Conservation (phyloP, 2,329 filamentous ascomycete genomes). For the Neonectria punicea region DNA sequence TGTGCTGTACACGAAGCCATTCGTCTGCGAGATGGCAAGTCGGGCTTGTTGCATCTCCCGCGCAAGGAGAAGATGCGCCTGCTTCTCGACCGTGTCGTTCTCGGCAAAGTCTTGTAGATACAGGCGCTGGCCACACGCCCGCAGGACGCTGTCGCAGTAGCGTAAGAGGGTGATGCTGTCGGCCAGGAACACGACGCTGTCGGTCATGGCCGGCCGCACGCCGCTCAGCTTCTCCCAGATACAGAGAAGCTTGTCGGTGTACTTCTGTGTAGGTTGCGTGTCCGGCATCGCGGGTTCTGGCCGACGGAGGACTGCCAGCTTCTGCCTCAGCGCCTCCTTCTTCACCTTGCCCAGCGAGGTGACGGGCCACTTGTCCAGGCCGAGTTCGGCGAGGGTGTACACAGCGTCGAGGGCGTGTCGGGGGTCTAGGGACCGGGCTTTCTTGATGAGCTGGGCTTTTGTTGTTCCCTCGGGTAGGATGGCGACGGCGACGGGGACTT, state of each 20-base stretch:
- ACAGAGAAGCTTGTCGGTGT: constrained; percentile 33
- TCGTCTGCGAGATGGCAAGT: constrained; percentile 18
- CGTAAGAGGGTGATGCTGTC: constrained; percentile 53
- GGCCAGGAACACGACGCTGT: constrained; percentile 44
- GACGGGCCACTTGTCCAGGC: constrained; percentile 50
- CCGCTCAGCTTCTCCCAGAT: constrained; percentile 48
- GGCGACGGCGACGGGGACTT: constrained; percentile 59
- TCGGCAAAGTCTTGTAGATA: constrained; percentile 50
- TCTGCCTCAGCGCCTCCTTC: constrained; percentile 49
- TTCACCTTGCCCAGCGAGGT: constrained; percentile 58
- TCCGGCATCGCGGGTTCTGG: background rate
- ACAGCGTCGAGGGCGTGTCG: constrained; percentile 54
- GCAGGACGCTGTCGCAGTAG: constrained; percentile 48
- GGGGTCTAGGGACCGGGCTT: constrained; percentile 46
- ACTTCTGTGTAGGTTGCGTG: constrained; percentile 3
- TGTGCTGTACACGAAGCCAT: background rate
- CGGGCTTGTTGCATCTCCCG: constrained; percentile 34
- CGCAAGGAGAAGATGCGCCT: constrained; percentile 42
- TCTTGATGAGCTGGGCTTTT: constrained; percentile 47
- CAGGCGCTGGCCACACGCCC: constrained; percentile 41
- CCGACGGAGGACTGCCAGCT: constrained; percentile 33
- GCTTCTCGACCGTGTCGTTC: constrained; percentile 46
- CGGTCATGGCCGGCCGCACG: constrained; percentile 36
- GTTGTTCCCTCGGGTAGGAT: constrained; percentile 44
- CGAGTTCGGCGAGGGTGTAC: constrained; percentile 55